Evolutionary conservation across 495 filamentous ascomycete species (phyloP).

Genomic region (Penicillium salamii): DNA sequence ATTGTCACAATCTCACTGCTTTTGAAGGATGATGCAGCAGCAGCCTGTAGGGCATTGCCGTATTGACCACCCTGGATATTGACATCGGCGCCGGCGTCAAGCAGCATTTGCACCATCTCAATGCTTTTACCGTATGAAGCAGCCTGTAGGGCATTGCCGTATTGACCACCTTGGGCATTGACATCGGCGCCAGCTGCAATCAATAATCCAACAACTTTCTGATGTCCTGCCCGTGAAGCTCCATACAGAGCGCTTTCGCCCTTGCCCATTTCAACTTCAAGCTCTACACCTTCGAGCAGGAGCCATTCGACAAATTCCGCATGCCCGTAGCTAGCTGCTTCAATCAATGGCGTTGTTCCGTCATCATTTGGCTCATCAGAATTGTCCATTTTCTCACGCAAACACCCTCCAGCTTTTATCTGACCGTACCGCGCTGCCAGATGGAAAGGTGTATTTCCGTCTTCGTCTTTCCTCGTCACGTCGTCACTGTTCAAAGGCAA

Average conservation of each 20-base stretch:
- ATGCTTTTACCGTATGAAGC: not conserved
- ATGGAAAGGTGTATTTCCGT: slow-evolving; percentile 10
- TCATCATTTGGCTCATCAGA: not conserved
- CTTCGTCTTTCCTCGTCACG: not conserved
- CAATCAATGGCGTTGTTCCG: not conserved
- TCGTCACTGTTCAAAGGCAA: not conserved
- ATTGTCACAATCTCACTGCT: not conserved
- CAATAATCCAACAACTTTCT: not conserved
- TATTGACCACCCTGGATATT: not conserved
- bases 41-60: slow-evolving; percentile 1
- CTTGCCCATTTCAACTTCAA: not conserved
- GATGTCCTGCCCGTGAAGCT: slow-evolving; percentile 1
- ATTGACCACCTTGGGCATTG: not conserved
- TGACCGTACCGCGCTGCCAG: slow-evolving; percentile 4
- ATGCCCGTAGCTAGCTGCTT: slow-evolving; percentile 1
- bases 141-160: slow-evolving; percentile 1
- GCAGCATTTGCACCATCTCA: not conserved
- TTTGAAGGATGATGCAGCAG: not conserved
- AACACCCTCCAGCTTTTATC: not conserved
- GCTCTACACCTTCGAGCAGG: not conserved
- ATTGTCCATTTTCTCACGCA: slow-evolving; percentile 1
- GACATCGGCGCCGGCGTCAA: not conserved
- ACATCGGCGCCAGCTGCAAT: not conserved
- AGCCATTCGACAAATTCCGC: slow-evolving; percentile 9
- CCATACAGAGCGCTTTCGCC: slow-evolving; percentile 4